Evolutionary conservation across 2,329 filamentous ascomycete species (phyloP), one percentile per base, ranked within the genome.

Genomic region (Knoxdaviesia capensis): DNA sequence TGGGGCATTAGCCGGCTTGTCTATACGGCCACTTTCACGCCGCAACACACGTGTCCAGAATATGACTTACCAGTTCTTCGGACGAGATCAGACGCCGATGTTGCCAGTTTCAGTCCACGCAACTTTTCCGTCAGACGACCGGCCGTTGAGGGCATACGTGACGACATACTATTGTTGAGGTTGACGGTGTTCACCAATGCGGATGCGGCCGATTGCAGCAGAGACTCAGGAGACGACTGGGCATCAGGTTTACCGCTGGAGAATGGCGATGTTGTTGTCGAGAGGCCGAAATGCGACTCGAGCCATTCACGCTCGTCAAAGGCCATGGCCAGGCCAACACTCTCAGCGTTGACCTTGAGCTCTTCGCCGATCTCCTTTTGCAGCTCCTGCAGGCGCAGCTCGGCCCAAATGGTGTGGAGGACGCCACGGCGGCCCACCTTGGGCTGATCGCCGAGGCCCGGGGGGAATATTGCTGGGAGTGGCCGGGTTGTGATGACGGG

Each of bases 371-470:
- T 88, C 62, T 94, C 86, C 44, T 67, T 67, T 41, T 85, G 74
- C 39, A 94, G 63, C 47, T 81, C 77, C 32, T 75, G 73, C 28
- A 94, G 62, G 36, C 86, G 68, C 56, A 82, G 79, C 64, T 86
- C 86, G 11, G 83, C 87, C 85, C 87, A 94, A 44, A 88, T 75
- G 2, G 84, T 93, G 54, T 93, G 87, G 45, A 94, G 60, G 2
- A 93, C 83, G 2, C 86, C 86, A 47, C 83, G 80, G 51, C 77
- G 77, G 6, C 83, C 82, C 11, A 75, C 65, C 29, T 72, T 66
- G 8, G 73, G 72, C 28, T 73, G 78, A 4, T 71, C 69, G 1
- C 80, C 79, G 29, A 93, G 64, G 45, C 80, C 78, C 0, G 79
- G 74, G 1, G 83, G 78, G 53, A 88, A 94, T 49, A 94, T 88